Percentiles rank a stretch among this genome's conserved stretches.
Evolutionary conservation across 73 alveolate genomes (phyloP).

Genomic region (Paramecium caudatum): DNA sequence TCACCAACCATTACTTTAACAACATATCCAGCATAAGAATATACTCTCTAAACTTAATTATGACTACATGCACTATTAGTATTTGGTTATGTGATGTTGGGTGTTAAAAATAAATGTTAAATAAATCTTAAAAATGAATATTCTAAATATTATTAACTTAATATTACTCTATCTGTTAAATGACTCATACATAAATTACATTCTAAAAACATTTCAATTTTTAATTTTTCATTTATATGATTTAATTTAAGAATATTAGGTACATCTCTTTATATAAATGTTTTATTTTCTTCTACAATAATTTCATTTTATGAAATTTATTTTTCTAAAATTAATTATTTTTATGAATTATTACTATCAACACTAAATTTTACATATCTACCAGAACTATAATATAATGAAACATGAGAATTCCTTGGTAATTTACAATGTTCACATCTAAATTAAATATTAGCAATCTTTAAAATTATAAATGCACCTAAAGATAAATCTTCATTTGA

Average conservation of each 20-base stretch:
- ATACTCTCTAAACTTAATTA: slow-evolving; percentile 44
- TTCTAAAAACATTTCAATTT: slow-evolving; percentile 51
- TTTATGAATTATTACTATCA: neutral
- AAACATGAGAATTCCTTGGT: slow-evolving; percentile 51
- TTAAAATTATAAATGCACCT: slow-evolving; percentile 50
- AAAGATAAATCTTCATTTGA: slow-evolving; percentile 47
- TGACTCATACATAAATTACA: neutral
- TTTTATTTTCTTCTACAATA: neutral
- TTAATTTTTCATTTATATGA: slow-evolving; percentile 25
- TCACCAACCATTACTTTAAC: slow-evolving; percentile 65
- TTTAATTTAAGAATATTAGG: slow-evolving; percentile 5
- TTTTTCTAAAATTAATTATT: neutral
- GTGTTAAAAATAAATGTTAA: slow-evolving; percentile 9
- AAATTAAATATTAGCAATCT: neutral
- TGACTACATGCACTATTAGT: neutral
- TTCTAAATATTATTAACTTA: slow-evolving; percentile 40
- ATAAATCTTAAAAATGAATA: slow-evolving; percentile 54
- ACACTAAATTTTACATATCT: slow-evolving; percentile 30
- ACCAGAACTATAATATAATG: slow-evolving; percentile 39
- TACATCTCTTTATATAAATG: slow-evolving; percentile 5
- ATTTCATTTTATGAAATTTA: neutral
- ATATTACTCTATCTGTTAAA: slow-evolving; percentile 2
- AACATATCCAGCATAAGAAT: neutral
- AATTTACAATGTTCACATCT: slow-evolving; percentile 64
- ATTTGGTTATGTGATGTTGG: neutral